Conservation (phyloP, 768 basidiomycete genomes). For the Russula sp. region DNA sequence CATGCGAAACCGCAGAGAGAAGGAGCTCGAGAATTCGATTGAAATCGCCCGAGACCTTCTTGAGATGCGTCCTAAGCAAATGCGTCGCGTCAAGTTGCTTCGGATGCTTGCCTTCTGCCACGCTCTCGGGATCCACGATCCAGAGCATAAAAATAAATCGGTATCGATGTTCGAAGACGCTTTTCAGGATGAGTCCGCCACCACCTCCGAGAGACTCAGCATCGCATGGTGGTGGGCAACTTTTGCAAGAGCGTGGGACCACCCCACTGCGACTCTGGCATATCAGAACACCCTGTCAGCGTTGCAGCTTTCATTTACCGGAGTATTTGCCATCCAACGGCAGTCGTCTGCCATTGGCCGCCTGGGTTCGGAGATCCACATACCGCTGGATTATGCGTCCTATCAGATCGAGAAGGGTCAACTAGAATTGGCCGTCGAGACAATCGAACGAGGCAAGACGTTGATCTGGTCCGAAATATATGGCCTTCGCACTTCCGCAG, state of each 20-base stretch:
- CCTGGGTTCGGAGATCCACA: background rate
- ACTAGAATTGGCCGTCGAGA: slow-evolving; percentile 12
- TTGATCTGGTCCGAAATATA: slow-evolving; percentile 18
- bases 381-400: slow-evolving; percentile 11
- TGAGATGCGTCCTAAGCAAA: slow-evolving; percentile 1
- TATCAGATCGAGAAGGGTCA: background rate
- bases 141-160: background rate
- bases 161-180: slow-evolving; percentile 3
- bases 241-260: background rate
- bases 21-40: background rate
- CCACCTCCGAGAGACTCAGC: background rate
- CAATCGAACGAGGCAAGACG: slow-evolving; percentile 13
- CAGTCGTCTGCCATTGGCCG: background rate
- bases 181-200: background rate
- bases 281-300: slow-evolving; percentile 8
- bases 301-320: background rate
- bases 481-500: slow-evolving; percentile 3
- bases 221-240: slow-evolving; percentile 8
- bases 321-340: background rate
- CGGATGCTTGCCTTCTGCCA: slow-evolving; percentile 6
- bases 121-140: background rate
- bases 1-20: background rate
- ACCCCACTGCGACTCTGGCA: slow-evolving; percentile 8
- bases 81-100: slow-evolving; percentile 3
- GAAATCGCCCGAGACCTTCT: slow-evolving; percentile 1